Conservation (phyloP, 208 protist genomes). For the Leishmania braziliensis region DNA sequence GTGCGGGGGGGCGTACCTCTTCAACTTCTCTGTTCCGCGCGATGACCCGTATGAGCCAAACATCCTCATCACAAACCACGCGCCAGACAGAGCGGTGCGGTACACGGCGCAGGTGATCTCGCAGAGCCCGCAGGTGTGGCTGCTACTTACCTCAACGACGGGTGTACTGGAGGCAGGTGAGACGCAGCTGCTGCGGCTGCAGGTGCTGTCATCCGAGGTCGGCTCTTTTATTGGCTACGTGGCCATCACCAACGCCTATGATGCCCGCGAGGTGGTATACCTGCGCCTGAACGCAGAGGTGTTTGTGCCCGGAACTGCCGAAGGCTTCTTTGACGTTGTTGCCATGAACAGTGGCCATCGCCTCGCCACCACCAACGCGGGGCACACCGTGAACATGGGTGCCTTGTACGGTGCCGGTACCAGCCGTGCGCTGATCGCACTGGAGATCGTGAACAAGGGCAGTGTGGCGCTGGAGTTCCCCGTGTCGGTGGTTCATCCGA, state of each 20-base stretch:
- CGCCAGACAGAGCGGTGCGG: conserved; percentile 49
- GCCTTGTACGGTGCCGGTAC: conserved; percentile 74
- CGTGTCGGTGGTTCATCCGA: conserved; percentile 80
- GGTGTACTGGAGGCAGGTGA: conserved; percentile 63
- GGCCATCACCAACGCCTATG: conserved; percentile 64
- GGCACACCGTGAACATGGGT: conserved; percentile 59
- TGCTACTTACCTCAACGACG: conserved; percentile 52
- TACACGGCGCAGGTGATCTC: conserved; percentile 73
- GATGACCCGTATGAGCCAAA: conserved; percentile 66
- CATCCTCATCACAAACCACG: conserved; percentile 73
- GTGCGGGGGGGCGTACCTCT: conserved; percentile 58
- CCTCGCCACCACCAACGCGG: conserved; percentile 43
- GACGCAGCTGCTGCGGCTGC: conserved; percentile 74
- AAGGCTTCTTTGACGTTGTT: conserved; percentile 82
- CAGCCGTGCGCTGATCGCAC: conserved; percentile 53
- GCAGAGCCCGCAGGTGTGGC: conserved; percentile 82
- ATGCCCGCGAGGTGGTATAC: conserved; percentile 69
- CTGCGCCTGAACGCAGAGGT: conserved; percentile 79
- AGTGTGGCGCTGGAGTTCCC: conserved; percentile 83
- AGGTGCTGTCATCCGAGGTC: conserved; percentile 70
- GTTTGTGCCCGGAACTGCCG: conserved; percentile 64
- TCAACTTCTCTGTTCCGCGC: conserved; percentile 65
- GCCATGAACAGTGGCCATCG: conserved; percentile 51
- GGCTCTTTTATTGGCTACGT: conserved; percentile 85
- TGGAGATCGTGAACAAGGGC: conserved; percentile 81